A percentile compares a stretch with the other conserved stretches of the same genome.
phyloP scores from a whole-genome alignment of 2,329 filamentous ascomycete genomes.

The Malbranchea cinnamomea region DNA sequence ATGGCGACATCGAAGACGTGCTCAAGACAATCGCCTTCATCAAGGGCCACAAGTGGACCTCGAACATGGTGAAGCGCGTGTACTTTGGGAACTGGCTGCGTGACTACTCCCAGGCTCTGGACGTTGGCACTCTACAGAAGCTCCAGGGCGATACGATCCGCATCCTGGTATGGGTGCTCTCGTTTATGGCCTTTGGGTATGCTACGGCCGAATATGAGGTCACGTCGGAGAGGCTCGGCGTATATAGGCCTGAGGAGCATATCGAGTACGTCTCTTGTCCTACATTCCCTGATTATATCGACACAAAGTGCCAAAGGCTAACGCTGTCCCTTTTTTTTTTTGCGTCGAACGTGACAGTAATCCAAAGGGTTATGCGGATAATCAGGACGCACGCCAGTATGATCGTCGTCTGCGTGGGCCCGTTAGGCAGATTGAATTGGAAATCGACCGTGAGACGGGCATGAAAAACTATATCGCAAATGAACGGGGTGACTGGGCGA shows the following conservation, averaged over 20 bases:
- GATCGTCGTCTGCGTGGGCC: constrained; percentile 72
- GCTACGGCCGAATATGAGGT: constrained; percentile 79
- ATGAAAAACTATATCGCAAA: constrained; percentile 99
- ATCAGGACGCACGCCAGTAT: constrained; percentile 60
- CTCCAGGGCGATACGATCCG: constrained; percentile 66
- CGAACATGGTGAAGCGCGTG: constrained; percentile 59
- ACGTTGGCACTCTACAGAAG: constrained; percentile 64
- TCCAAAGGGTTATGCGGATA: constrained; percentile 74
- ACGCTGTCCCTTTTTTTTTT: neutral
- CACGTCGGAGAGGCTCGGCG: constrained; percentile 62
- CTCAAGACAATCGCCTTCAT: constrained; percentile 64
- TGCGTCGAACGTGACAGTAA: constrained; percentile 33
- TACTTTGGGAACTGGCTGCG: constrained; percentile 82
- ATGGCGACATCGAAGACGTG: constrained; percentile 64
- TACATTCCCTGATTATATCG: neutral
- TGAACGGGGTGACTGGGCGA: constrained; percentile 74
- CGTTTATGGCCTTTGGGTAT: constrained; percentile 69
- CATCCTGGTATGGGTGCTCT: constrained; percentile 66
- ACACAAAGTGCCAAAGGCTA: neutral
- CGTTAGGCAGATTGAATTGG: constrained; percentile 54
- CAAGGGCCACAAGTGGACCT: constrained; percentile 71
- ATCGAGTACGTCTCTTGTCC: constrained; percentile 26
- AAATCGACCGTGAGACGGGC: constrained; percentile 62
- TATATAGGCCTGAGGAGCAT: constrained; percentile 59
- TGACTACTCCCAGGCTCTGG: constrained; percentile 73